Conservation (phyloP, 768 basidiomycete species). For the Russula griseocarnosa region DNA sequence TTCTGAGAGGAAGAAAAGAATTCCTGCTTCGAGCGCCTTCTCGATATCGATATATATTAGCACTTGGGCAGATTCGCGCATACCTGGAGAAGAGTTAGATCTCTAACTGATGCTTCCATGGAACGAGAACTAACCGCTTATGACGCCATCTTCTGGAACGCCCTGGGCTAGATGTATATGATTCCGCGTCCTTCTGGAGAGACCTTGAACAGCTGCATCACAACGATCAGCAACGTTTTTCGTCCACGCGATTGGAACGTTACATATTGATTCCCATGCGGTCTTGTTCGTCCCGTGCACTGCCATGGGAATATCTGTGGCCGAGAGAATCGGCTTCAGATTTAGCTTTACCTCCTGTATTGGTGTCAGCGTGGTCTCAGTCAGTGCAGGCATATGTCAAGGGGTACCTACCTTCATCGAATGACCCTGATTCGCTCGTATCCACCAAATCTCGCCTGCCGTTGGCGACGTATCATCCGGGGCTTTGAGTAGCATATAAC, state of each 20-base stretch:
- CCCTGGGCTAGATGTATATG: slow-evolving; percentile 92
- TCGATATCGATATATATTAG: slow-evolving; percentile 78
- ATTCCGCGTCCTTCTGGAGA: slow-evolving; percentile 83
- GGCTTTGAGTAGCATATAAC: slow-evolving; percentile 55
- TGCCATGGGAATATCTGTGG: slow-evolving; percentile 67
- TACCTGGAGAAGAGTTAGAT: slow-evolving; percentile 47
- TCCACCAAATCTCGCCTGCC: slow-evolving; percentile 63
- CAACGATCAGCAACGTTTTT: slow-evolving; percentile 4
- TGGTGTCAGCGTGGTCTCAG: neutral
- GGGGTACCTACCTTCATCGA: slow-evolving; percentile 69
- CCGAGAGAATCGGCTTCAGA: slow-evolving; percentile 51
- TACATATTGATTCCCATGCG: slow-evolving; percentile 75
- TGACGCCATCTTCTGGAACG: slow-evolving; percentile 56
- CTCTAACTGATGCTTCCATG: neutral
- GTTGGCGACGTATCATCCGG: slow-evolving; percentile 35
- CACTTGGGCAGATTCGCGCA: slow-evolving; percentile 72
- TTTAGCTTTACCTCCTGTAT: slow-evolving; percentile 67
- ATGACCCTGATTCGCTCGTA: slow-evolving; percentile 88
- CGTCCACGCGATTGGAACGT: slow-evolving; percentile 22
- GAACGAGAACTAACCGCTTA: slow-evolving; percentile 57
- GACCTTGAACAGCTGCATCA: slow-evolving; percentile 56
- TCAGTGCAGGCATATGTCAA: neutral
- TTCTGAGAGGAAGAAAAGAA: slow-evolving; percentile 71
- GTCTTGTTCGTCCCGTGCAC: slow-evolving; percentile 73
- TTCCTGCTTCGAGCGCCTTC: slow-evolving; percentile 61